Percentiles rank a stretch among this genome's conserved stretches.
Conservation (phyloP, 257 asterid genomes). For the Echium plantagineum region DNA sequence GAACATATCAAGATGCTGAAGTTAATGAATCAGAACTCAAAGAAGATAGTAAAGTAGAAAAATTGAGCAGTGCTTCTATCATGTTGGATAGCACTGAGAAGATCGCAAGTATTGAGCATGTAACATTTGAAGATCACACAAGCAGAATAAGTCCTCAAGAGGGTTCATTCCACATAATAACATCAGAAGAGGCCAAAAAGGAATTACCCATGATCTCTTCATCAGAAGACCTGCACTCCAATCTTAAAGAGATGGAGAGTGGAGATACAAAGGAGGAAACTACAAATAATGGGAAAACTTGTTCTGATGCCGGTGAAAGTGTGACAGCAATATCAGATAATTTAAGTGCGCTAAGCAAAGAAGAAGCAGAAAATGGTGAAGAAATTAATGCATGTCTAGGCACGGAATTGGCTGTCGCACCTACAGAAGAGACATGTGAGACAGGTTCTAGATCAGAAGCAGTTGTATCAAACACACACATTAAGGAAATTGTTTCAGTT, state of each 20-base stretch:
- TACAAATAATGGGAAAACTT: not conserved
- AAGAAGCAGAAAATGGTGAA: slow-evolving; percentile 1
- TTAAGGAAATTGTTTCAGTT: not conserved
- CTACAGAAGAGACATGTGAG: not conserved
- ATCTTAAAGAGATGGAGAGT: slow-evolving; percentile 1
- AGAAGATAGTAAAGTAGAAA: not conserved
- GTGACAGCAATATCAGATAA: not conserved
- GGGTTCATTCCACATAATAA: slow-evolving; percentile 1
- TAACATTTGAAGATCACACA: not conserved
- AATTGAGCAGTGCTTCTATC: not conserved
- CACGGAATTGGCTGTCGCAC: not conserved
- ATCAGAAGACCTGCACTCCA: not conserved
- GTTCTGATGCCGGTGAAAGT: not conserved
- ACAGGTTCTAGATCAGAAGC: not conserved
- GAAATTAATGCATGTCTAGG: not conserved
- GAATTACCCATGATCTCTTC: slow-evolving; percentile 1
- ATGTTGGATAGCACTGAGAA: not conserved
- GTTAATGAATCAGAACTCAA: not conserved
- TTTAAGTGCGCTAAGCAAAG: not conserved
- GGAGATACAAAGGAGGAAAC: not conserved
- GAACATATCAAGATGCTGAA: slow-evolving; percentile 2
- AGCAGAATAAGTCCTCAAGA: not conserved
- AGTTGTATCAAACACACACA: not conserved
- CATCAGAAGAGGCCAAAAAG: not conserved
- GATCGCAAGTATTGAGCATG: not conserved